Percentiles rank a stretch among this genome's conserved stretches.
phyloP scores from a whole-genome alignment of 148 eudicot genomes.

The Talinum fruticosum region DNA sequence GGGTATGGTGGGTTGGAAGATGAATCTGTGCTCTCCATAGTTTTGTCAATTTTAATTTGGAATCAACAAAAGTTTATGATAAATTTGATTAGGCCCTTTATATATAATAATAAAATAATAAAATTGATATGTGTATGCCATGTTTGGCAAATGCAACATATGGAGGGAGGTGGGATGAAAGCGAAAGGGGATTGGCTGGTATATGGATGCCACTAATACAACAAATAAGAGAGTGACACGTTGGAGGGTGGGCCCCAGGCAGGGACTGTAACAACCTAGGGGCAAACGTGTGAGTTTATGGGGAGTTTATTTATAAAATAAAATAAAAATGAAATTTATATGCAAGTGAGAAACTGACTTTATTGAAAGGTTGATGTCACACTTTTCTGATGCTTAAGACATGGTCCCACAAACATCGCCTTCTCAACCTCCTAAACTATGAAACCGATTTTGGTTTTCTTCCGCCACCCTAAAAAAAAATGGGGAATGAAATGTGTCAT shows the following conservation, averaged over 20 bases:
- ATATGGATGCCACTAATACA: constrained; percentile 1
- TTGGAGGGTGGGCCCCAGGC: constrained; percentile 25
- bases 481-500: no score
- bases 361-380: constrained; percentile 27
- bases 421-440: constrained; percentile 18
- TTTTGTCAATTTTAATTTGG: not conserved
- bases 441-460: constrained; percentile 2
- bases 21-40: constrained; percentile 53
- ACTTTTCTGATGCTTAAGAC: constrained; percentile 30
- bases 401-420: constrained; percentile 29
- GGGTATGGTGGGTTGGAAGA: constrained; percentile 37
- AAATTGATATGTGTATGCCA: constrained; percentile 6
- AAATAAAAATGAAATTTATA: not conserved
- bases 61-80: constrained; percentile 4
- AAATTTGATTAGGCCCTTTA: constrained; percentile 2
- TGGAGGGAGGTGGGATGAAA: not conserved
- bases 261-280: constrained; percentile 27
- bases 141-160: constrained; percentile 17
- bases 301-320: constrained; percentile 4
- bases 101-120: not conserved
- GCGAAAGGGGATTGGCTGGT: constrained; percentile 6
- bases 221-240: constrained; percentile 17
- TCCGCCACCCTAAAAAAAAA: no score
- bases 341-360: constrained; percentile 13
- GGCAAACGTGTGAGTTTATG: constrained; percentile 18